Evolutionary conservation across 257 asterid species (phyloP).

Genomic region (Lycium ferocissimum): DNA sequence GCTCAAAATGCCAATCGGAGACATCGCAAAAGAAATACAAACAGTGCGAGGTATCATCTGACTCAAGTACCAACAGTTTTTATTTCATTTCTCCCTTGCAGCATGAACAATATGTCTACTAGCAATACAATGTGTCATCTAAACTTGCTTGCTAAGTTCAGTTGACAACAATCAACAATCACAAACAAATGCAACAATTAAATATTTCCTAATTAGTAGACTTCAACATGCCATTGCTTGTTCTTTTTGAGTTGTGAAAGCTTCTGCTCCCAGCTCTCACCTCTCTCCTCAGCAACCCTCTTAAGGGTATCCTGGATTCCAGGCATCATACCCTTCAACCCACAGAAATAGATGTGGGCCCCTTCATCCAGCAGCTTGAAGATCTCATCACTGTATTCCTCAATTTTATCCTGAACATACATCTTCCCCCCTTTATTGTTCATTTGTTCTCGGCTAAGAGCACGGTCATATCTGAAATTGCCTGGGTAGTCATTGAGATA

Average conservation of each 20-base stretch:
- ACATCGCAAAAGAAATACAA: conserved; percentile 17
- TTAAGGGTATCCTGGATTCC: conserved; percentile 94
- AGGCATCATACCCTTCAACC: conserved; percentile 98
- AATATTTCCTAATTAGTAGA: conserved; percentile 52
- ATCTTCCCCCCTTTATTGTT: conserved; percentile 90
- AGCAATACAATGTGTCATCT: conserved; percentile 22
- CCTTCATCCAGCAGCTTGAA: conserved; percentile 86
- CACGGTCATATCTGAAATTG: conserved; percentile 80
- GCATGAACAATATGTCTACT: neutral
- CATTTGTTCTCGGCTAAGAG: conserved; percentile 91
- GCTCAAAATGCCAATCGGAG: neutral
- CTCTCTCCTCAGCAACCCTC: conserved; percentile 84
- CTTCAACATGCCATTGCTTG: conserved; percentile 99
- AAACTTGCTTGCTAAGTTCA: conserved; percentile 21
- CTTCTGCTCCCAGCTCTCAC: conserved; percentile 93
- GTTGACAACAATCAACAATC: conserved; percentile 22
- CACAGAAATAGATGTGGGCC: conserved; percentile 94
- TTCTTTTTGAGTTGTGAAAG: conserved; percentile 84
- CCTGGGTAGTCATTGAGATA: conserved; percentile 75
- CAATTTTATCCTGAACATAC: conserved; percentile 97
- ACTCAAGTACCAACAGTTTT: neutral
- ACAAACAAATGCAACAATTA: neutral
- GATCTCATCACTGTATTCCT: conserved; percentile 90
- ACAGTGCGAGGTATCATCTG: neutral
- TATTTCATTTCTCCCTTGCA: conserved; percentile 23